These are phyloP conservation scores for Quillaja saponaria DNA, from an alignment of 306 rosid species.

Conservation along the genomic window DNA sequence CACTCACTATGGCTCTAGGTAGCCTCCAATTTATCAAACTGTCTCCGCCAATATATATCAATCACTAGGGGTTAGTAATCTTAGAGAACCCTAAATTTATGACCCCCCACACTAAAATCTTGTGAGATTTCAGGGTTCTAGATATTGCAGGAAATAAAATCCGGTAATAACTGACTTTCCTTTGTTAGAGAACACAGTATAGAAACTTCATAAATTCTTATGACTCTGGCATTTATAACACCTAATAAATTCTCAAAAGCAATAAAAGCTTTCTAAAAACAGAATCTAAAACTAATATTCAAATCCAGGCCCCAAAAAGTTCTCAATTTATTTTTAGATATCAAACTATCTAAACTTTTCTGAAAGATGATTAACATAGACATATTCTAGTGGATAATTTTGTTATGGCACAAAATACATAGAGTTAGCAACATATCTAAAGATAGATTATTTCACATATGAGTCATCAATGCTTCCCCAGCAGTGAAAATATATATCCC, in stretches of 20 bases:
- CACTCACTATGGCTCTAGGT: not conserved
- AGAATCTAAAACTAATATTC: not conserved
- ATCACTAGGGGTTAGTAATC: not conserved
- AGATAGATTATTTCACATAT: not conserved
- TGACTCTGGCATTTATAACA: not conserved
- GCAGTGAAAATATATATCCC: not conserved
- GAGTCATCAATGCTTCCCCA: not conserved
- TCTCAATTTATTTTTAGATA: too few relatives aligned
- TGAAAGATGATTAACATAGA: too few relatives aligned
- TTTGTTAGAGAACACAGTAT: not conserved
- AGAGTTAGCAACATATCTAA: too few relatives aligned
- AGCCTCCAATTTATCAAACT: constrained; percentile 10
- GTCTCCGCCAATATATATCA: not conserved
- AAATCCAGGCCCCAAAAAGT: not conserved
- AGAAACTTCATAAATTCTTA: not conserved
- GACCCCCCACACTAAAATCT: not conserved
- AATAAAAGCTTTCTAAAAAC: not conserved
- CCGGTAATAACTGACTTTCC: not conserved
- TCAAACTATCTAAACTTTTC: too few relatives aligned
- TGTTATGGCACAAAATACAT: not conserved
- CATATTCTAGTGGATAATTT: too few relatives aligned
- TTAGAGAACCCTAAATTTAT: not conserved
- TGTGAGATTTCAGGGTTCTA: constrained; percentile 4
- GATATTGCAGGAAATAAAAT: not conserved
- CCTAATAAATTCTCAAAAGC: not conserved